Evolutionary conservation across 2,329 filamentous ascomycete genomes (phyloP).

Genomic region (Westerdykella ornata): DNA sequence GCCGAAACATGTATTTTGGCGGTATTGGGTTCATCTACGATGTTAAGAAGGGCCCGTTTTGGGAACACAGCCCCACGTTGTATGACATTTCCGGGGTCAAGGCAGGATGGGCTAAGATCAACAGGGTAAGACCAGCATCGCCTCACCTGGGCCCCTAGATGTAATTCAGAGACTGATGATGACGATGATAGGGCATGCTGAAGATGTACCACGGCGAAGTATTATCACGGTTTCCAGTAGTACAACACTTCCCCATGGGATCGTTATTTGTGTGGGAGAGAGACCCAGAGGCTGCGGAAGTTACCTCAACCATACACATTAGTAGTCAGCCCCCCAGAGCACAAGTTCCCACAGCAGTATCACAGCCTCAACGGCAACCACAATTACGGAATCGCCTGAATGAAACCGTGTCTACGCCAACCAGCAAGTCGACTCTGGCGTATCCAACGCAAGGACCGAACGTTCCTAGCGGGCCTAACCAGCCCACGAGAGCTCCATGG

Average conservation of each 20-base stretch:
- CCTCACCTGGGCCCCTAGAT: background rate
- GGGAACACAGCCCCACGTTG: slow-evolving; percentile 85
- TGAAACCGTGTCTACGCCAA: slow-evolving; percentile 6
- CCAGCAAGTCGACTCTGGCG: background rate
- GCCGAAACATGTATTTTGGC: slow-evolving; percentile 72
- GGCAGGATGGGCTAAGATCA: slow-evolving; percentile 94
- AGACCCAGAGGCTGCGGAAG: slow-evolving; percentile 37
- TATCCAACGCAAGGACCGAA: background rate
- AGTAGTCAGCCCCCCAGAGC: slow-evolving; percentile 28
- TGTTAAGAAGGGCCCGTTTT: slow-evolving; percentile 93
- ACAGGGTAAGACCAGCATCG: slow-evolving; percentile 43
- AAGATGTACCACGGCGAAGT: slow-evolving; percentile 99
- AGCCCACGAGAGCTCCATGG: slow-evolving; percentile 32
- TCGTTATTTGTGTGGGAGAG: slow-evolving; percentile 45
- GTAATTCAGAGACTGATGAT: slow-evolving; percentile 1
- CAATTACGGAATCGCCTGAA: slow-evolving; percentile 22
- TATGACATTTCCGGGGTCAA: slow-evolving; percentile 90
- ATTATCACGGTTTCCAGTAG: slow-evolving; percentile 90
- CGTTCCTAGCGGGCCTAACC: slow-evolving; percentile 24
- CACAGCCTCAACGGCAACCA: slow-evolving; percentile 8
- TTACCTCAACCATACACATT: slow-evolving; percentile 31
- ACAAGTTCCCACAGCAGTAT: slow-evolving; percentile 13
- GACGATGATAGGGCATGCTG: slow-evolving; percentile 68
- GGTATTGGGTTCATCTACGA: slow-evolving; percentile 96
- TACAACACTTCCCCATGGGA: slow-evolving; percentile 72